phyloP scores from a whole-genome alignment of 2,329 filamentous ascomycete genomes.

The Ophiostoma populinum region DNA sequence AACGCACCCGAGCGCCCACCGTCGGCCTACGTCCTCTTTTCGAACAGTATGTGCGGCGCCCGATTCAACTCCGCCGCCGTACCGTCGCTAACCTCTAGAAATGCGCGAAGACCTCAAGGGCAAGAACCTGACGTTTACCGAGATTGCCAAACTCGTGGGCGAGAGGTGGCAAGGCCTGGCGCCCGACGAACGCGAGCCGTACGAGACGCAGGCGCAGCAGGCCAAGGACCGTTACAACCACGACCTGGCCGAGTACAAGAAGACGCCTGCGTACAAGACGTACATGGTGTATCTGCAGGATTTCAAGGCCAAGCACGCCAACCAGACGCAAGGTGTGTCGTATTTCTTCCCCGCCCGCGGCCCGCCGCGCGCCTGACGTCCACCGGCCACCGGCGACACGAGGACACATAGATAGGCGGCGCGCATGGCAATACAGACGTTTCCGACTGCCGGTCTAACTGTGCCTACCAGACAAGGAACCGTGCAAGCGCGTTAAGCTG shows the following conservation, averaged over 20 bases:
- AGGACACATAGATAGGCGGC: background rate
- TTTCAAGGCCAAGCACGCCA: slow-evolving; percentile 57
- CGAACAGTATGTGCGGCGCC: slow-evolving; percentile 58
- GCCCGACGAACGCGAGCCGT: slow-evolving; percentile 50
- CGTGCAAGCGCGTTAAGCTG: too few relatives aligned
- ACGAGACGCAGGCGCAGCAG: slow-evolving; percentile 51
- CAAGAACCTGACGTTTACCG: slow-evolving; percentile 61
- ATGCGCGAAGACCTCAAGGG: slow-evolving; percentile 64
- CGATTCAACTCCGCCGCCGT: background rate
- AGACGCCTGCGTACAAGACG: slow-evolving; percentile 49
- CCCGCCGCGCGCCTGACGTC: slow-evolving; percentile 4
- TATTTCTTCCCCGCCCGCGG: slow-evolving; percentile 6
- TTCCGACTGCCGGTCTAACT: too few relatives aligned
- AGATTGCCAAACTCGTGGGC: slow-evolving; percentile 68
- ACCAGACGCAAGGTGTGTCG: slow-evolving; percentile 34
- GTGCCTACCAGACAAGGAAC: too few relatives aligned
- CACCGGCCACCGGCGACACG: too few relatives aligned
- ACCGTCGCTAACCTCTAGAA: slow-evolving; percentile 25
- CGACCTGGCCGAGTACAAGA: slow-evolving; percentile 61
- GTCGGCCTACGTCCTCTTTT: slow-evolving; percentile 73
- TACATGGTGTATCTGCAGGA: slow-evolving; percentile 60
- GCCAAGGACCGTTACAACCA: slow-evolving; percentile 63
- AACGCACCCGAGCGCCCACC: slow-evolving; percentile 65
- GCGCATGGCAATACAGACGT: too few relatives aligned
- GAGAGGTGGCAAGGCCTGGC: slow-evolving; percentile 65